Percentiles rank a stretch among this genome's conserved stretches.
Conservation (phyloP, 1,139 yeast genomes). For the Suhomyces choctaworum region DNA sequence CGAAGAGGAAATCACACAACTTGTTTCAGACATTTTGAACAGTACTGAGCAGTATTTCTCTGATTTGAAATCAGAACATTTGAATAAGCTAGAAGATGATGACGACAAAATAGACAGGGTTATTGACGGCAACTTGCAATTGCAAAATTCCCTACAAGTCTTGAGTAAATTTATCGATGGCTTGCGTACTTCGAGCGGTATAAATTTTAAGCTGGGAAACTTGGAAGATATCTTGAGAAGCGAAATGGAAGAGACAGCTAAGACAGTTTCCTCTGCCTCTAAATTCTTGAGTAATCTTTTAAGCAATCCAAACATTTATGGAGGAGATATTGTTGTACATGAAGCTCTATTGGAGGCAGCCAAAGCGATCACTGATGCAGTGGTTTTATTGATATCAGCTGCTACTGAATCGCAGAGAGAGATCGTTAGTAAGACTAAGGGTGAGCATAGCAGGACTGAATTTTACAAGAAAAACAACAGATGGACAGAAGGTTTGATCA, state of each 20-base stretch:
- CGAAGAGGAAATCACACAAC: constrained; percentile 51
- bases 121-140: constrained; percentile 70
- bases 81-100: constrained; percentile 54
- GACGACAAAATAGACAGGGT: constrained; percentile 74
- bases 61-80: constrained; percentile 54
- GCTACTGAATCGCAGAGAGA: constrained; percentile 84
- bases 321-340: constrained; percentile 69
- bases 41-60: constrained; percentile 64
- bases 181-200: constrained; percentile 45
- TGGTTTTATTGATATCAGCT: constrained; percentile 67
- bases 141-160: constrained; percentile 69
- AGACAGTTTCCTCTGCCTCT: constrained; percentile 67
- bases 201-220: constrained; percentile 50
- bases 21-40: constrained; percentile 60
- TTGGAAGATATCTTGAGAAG: constrained; percentile 69
- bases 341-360: constrained; percentile 80
- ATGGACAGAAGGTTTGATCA: constrained; percentile 93
- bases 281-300: constrained; percentile 57
- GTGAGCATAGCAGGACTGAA: constrained; percentile 65
- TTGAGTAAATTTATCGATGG: constrained; percentile 58
- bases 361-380: constrained; percentile 77
- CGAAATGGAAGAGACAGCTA: constrained; percentile 73
- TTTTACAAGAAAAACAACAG: constrained; percentile 86
- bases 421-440: constrained; percentile 73
- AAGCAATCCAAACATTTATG: constrained; percentile 54